phyloP scores from a whole-genome alignment of 805 yeast genomes.

The Myxozyma neglecta region DNA sequence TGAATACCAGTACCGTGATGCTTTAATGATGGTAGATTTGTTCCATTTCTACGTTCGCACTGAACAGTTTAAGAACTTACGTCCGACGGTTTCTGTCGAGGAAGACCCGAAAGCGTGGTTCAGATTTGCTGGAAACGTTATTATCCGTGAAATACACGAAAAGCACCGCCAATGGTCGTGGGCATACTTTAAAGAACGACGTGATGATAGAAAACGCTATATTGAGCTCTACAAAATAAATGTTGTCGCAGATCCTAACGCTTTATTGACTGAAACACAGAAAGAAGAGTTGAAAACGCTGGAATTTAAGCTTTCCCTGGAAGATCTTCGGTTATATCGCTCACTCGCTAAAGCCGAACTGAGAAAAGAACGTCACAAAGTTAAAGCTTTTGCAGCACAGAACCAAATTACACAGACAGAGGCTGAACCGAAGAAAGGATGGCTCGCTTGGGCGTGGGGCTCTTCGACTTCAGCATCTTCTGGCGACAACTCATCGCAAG shows the following conservation, averaged over 20 bases:
- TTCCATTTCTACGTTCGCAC: conserved; percentile 78
- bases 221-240: conserved; percentile 65
- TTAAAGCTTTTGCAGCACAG: background rate
- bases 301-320: conserved; percentile 63
- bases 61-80: conserved; percentile 64
- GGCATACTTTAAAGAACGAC: conserved; percentile 70
- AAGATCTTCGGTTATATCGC: conserved; percentile 83
- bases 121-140: conserved; percentile 72
- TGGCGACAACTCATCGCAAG: conserved; percentile 6
- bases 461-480: conserved; percentile 19
- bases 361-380: conserved; percentile 51
- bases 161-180: conserved; percentile 82
- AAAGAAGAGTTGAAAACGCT: conserved; percentile 49
- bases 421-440: conserved; percentile 24
- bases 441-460: conserved; percentile 69
- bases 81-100: conserved; percentile 55
- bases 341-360: conserved; percentile 70
- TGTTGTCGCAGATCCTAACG: conserved; percentile 41
- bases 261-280: conserved; percentile 29
- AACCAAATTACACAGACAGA: conserved; percentile 16
- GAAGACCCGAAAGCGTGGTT: conserved; percentile 84
- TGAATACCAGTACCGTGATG: conserved; percentile 78
- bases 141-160: conserved; percentile 77
- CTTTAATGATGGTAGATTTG: conserved; percentile 76
- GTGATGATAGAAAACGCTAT: conserved; percentile 72